A percentile compares a stretch with the other conserved stretches of the same genome.
Evolutionary conservation across 768 basidiomycete species (phyloP).

Genomic region (Ramaria rubella): DNA sequence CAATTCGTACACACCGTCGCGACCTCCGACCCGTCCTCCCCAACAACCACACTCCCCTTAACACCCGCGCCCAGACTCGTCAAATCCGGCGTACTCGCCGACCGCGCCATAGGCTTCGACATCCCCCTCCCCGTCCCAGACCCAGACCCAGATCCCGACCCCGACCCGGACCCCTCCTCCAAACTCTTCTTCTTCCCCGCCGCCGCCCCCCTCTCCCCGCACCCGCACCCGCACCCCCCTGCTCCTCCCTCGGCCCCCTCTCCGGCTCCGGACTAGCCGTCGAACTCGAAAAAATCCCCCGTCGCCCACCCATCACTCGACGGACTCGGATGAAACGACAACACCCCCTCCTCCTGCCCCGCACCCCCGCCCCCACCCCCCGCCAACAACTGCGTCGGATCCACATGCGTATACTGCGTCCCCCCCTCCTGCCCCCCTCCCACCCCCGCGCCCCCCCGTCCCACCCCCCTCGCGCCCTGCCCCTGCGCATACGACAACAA

Average conservation of each 20-base stretch:
- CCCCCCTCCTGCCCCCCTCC: slow-evolving; percentile 19
- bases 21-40: slow-evolving; percentile 26
- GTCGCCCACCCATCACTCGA: slow-evolving; percentile 80
- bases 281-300: slow-evolving; percentile 71
- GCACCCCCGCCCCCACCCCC: slow-evolving; percentile 65
- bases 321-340: slow-evolving; percentile 64
- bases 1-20: slow-evolving; percentile 93
- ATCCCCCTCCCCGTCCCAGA: slow-evolving; percentile 28
- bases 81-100: slow-evolving; percentile 65
- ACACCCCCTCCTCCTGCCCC: slow-evolving; percentile 28
- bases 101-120: slow-evolving; percentile 39
- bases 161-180: background rate
- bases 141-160: slow-evolving; percentile 37
- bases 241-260: background rate
- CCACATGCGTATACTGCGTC: slow-evolving; percentile 70
- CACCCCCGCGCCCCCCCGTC: slow-evolving; percentile 23
- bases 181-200: slow-evolving; percentile 11
- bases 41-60: slow-evolving; percentile 25
- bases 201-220: background rate
- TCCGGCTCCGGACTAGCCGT: slow-evolving; percentile 19
- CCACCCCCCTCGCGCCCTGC: slow-evolving; percentile 22
- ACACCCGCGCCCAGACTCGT: slow-evolving; percentile 19
- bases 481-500: background rate
- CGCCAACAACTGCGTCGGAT: slow-evolving; percentile 78
- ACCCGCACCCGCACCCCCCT: background rate